phyloP scores from a whole-genome alignment of 2,329 filamentous ascomycete genomes.

The Nigrospora oryzae region DNA sequence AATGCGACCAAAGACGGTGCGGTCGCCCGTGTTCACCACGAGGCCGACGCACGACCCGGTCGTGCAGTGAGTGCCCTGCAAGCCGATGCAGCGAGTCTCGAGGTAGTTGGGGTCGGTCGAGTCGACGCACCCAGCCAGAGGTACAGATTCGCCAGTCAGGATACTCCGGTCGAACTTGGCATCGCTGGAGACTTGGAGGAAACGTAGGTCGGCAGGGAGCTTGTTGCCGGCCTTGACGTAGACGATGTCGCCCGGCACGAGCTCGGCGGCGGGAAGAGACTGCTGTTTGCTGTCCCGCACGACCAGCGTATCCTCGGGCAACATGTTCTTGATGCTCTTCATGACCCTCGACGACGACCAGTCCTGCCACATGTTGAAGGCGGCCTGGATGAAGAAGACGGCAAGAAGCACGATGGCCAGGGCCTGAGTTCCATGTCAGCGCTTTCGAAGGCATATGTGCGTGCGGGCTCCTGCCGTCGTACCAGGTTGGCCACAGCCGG shows the following conservation, averaged over 20 bases:
- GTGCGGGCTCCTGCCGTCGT: conserved; percentile 15
- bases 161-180: conserved; percentile 32
- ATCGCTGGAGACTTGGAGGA: conserved; percentile 30
- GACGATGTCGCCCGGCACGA: conserved; percentile 38
- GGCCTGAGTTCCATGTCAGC: conserved; percentile 36
- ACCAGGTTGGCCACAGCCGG: conserved; percentile 37
- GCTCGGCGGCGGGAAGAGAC: conserved; percentile 28
- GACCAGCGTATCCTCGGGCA: conserved; percentile 33
- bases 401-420: conserved; percentile 37
- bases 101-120: conserved; percentile 1
- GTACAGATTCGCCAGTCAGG: conserved; percentile 26
- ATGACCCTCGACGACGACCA: conserved; percentile 37
- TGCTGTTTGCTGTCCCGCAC: conserved; percentile 33
- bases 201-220: conserved; percentile 38
- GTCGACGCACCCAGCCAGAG: background rate
- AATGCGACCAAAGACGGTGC: conserved; percentile 1
- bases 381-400: conserved; percentile 36
- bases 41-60: background rate
- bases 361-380: conserved; percentile 37
- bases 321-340: conserved; percentile 35
- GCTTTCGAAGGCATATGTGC: too few relatives aligned
- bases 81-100: conserved; percentile 1
- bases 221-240: conserved; percentile 37
- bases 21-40: conserved; percentile 2
- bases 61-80: conserved; percentile 1